Conservation (phyloP, 2,329 filamentous ascomycete genomes). For the Trichoderma hamatum region DNA sequence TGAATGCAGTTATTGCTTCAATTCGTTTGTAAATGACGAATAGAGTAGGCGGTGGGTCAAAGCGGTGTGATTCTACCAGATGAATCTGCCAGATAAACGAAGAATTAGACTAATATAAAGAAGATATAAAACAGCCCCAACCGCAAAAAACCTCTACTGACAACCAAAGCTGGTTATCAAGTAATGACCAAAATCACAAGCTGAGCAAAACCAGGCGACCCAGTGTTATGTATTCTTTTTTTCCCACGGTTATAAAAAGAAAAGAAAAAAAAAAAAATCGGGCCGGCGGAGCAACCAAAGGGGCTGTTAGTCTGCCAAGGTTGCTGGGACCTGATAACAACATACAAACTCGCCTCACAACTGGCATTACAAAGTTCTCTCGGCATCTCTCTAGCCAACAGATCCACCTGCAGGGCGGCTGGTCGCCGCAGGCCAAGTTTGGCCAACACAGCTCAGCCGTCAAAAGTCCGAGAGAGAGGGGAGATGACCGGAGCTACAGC, state of each 20-base stretch:
- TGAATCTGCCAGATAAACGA: not conserved
- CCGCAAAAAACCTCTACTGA: not conserved
- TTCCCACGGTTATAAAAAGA: not conserved
- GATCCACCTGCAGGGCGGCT: constrained; percentile 14
- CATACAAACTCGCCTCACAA: constrained; percentile 8
- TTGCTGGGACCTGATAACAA: constrained; percentile 14
- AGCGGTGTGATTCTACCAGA: constrained; percentile 22
- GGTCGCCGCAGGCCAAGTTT: constrained; percentile 7
- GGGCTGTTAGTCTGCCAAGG: constrained; percentile 11
- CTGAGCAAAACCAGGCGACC: constrained; percentile 7
- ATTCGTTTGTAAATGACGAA: constrained; percentile 2
- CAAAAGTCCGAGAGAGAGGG: constrained; percentile 13
- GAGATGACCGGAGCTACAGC: constrained; percentile 15
- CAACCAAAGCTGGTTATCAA: constrained; percentile 15
- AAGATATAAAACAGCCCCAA: not conserved
- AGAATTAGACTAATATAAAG: not conserved
- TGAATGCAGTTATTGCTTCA: constrained; percentile 2
- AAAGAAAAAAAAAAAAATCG: constrained; percentile 7
- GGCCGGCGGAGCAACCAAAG: constrained; percentile 16
- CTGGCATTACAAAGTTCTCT: not conserved
- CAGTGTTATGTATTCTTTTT: constrained; percentile 14
- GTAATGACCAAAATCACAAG: constrained; percentile 5
- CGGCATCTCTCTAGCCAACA: constrained; percentile 6
- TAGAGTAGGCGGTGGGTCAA: constrained; percentile 17
- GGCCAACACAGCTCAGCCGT: constrained; percentile 17